Percentiles rank a stretch among this genome's conserved stretches.
phyloP scores from a whole-genome alignment of 257 asterid species.

The Solanum neorickii region DNA sequence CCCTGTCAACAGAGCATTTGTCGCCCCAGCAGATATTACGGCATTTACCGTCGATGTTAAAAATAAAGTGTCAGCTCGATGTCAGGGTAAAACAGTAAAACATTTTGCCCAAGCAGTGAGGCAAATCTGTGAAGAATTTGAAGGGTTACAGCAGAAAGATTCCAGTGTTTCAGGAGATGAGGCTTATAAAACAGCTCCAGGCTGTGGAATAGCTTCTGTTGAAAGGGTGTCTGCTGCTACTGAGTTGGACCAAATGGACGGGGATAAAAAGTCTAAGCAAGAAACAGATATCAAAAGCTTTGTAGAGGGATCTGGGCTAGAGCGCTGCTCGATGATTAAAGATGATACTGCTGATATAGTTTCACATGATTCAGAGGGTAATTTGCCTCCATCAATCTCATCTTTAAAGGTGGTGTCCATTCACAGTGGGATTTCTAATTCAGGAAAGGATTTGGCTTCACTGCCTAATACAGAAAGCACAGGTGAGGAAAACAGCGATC shows the following conservation, averaged over 20 bases:
- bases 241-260: conserved; percentile 19
- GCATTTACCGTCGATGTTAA: conserved; percentile 58
- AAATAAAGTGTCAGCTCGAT: conserved; percentile 51
- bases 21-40: conserved; percentile 78
- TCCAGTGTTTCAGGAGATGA: conserved; percentile 35
- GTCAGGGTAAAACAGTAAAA: conserved; percentile 54
- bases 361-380: conserved; percentile 16
- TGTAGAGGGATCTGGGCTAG: conserved; percentile 30
- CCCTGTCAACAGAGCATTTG: conserved; percentile 67
- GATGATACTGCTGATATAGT: conserved; percentile 20
- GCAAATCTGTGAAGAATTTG: conserved; percentile 73
- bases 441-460: conserved; percentile 19
- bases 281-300: conserved; percentile 26
- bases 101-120: conserved; percentile 67
- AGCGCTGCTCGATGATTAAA: conserved; percentile 33
- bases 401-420: conserved; percentile 22
- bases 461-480: conserved; percentile 18
- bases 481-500: conserved; percentile 10
- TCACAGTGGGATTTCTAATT: conserved; percentile 12
- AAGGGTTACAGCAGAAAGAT: conserved; percentile 37
- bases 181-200: conserved; percentile 19
- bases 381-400: conserved; percentile 14
- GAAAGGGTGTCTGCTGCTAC: conserved; percentile 25
- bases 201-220: conserved; percentile 27
- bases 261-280: conserved; percentile 8